A percentile compares a stretch with the other conserved stretches of the same genome.
These are phyloP conservation scores for Globisporangium barbulae DNA, from an alignment of 352 stramenopile genomes.

Conservation along the genomic window DNA sequence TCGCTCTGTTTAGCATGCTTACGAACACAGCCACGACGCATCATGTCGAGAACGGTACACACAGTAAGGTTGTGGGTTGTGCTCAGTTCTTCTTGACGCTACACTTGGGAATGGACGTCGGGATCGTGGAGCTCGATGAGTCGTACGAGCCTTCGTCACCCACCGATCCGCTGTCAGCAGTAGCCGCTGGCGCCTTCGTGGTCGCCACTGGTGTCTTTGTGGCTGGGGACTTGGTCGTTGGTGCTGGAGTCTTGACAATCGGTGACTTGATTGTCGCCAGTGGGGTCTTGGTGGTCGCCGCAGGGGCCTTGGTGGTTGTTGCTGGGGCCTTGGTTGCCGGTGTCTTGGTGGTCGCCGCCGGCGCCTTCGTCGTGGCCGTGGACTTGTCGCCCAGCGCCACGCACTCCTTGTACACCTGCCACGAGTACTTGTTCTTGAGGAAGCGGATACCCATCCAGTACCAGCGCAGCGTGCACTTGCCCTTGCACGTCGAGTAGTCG, in stretches of 20 bases:
- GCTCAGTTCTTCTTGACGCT: slow-evolving; percentile 13
- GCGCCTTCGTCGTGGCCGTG: slow-evolving; percentile 1
- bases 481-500: slow-evolving; percentile 35
- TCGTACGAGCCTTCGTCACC: slow-evolving; percentile 9
- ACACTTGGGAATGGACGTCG: slow-evolving; percentile 8
- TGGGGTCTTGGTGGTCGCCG: slow-evolving; percentile 1
- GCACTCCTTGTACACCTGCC: slow-evolving; percentile 58
- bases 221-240: not conserved
- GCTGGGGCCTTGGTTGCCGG: not conserved
- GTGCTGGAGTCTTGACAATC: not conserved
- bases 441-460: slow-evolving; percentile 36
- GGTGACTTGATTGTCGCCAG: not conserved
- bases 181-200: not conserved
- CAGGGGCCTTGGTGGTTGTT: not conserved
- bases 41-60: not conserved
- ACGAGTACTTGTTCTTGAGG: slow-evolving; percentile 49
- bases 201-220: not conserved
- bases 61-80: not conserved
- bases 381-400: slow-evolving; percentile 16
- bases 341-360: not conserved
- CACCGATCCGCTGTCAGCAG: slow-evolving; percentile 4
- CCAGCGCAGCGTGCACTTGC: slow-evolving; percentile 31
- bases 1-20: not conserved
- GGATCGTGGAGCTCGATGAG: slow-evolving; percentile 3
- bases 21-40: no score